Conservation (phyloP, 1,284 basidiomycete species). For the Macrocystidia cucumis region DNA sequence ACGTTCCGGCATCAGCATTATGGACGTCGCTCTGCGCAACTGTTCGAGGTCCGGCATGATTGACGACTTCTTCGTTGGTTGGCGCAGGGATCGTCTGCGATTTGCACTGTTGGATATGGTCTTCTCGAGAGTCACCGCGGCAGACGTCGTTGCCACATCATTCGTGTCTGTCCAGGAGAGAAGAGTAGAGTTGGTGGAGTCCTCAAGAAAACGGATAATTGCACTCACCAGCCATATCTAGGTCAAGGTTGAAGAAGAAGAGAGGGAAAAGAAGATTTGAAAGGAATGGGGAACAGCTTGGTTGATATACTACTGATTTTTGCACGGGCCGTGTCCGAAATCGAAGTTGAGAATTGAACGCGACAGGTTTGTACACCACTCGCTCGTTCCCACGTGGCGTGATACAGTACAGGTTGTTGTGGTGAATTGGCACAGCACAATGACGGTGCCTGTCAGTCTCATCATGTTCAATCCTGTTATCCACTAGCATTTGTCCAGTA, state of each 20-base stretch:
- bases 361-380: neutral
- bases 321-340: neutral
- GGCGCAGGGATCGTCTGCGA: neutral
- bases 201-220: neutral
- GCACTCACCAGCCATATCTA: too few species aligned
- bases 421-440: neutral
- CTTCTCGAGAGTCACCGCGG: neutral
- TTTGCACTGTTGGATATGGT: neutral
- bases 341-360: neutral
- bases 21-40: constrained; percentile 7
- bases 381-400: neutral
- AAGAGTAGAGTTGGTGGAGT: neutral
- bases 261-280: neutral
- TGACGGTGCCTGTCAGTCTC: neutral
- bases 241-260: neutral
- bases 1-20: constrained; percentile 9
- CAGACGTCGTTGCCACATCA: too few species aligned
- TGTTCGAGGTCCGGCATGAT: constrained; percentile 1
- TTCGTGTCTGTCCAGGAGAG: neutral
- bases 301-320: neutral
- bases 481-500: neutral
- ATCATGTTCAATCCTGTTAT: neutral
- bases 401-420: neutral
- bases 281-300: neutral
- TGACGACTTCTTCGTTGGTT: neutral